Percentiles rank a stretch among this genome's conserved stretches.
Evolutionary conservation across 305 asterid species (phyloP).

Genomic region (Solanum hybrid): DNA sequence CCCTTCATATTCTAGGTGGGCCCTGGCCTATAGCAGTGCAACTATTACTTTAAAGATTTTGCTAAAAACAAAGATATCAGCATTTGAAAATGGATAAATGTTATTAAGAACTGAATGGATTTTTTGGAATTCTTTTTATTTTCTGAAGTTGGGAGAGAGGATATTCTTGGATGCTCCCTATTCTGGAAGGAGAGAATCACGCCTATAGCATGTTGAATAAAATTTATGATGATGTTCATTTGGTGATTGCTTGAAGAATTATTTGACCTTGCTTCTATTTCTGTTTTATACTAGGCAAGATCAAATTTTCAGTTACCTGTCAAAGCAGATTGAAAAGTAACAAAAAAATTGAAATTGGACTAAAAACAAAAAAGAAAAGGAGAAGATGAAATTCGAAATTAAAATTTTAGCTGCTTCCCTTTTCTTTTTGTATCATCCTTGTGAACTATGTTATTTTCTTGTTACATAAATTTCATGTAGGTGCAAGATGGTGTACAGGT

Average conservation of each 20-base stretch:
- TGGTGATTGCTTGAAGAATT: neutral
- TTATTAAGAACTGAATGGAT: neutral
- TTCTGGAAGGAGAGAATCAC: neutral
- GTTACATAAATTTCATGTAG: slow-evolving; percentile 26
- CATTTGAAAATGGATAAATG: neutral
- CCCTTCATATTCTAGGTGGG: neutral
- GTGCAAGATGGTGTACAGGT: slow-evolving; percentile 57
- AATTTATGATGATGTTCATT: neutral
- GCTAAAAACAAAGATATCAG: neutral
- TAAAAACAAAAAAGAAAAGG: neutral
- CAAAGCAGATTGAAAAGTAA: neutral
- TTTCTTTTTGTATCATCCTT: neutral
- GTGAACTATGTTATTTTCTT: neutral
- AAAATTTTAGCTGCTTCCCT: neutral
- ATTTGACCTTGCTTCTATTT: neutral
- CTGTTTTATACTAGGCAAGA: neutral
- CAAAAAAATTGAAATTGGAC: neutral
- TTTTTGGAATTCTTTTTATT: neutral
- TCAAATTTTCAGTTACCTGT: neutral
- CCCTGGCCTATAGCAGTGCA: neutral
- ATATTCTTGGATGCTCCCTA: neutral
- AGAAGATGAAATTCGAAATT: neutral
- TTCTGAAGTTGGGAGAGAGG: neutral
- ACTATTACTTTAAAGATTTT: neutral
- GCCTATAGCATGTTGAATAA: neutral